phyloP scores from a whole-genome alignment of 139 green algal species.

The Picochlorum sp. region DNA sequence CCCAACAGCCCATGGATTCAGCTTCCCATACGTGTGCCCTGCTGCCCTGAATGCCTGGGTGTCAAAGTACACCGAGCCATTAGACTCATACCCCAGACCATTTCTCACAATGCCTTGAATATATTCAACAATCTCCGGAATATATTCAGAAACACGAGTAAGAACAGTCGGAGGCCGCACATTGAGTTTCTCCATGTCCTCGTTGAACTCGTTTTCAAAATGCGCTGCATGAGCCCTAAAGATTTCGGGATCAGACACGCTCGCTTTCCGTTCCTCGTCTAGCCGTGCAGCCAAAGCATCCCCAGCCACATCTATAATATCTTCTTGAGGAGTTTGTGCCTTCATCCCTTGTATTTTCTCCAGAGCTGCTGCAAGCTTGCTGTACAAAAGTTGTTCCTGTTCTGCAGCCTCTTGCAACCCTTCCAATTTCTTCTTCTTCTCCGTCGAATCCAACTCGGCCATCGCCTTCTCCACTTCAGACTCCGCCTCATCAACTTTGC shows the following conservation, averaged over 20 bases:
- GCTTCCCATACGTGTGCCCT: slow-evolving; percentile 86
- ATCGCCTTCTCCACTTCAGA: slow-evolving; percentile 1
- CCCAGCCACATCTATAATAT: slow-evolving; percentile 35
- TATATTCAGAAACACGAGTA: slow-evolving; percentile 83
- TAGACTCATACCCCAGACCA: slow-evolving; percentile 76
- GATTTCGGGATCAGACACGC: slow-evolving; percentile 69
- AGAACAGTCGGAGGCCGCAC: slow-evolving; percentile 67
- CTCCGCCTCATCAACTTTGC: slow-evolving; percentile 24
- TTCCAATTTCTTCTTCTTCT: slow-evolving; percentile 4
- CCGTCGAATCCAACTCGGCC: not conserved
- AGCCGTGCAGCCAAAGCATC: slow-evolving; percentile 72
- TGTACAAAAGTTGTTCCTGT: slow-evolving; percentile 13
- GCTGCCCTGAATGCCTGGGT: slow-evolving; percentile 60
- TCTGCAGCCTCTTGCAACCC: slow-evolving; percentile 10
- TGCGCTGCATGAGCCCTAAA: slow-evolving; percentile 74
- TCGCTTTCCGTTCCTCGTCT: slow-evolving; percentile 49
- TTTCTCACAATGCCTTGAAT: slow-evolving; percentile 72
- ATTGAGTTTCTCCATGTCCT: slow-evolving; percentile 83
- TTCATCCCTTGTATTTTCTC: slow-evolving; percentile 16
- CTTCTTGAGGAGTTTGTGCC: not conserved
- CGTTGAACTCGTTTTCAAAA: slow-evolving; percentile 74
- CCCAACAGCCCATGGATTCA: slow-evolving; percentile 71
- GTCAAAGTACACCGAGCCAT: slow-evolving; percentile 96
- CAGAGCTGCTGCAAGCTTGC: slow-evolving; percentile 7
- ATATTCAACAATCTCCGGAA: slow-evolving; percentile 67